Base-by-base conservation (phyloP, 345 rosid genomes). In the Citrus maxima region DNA sequence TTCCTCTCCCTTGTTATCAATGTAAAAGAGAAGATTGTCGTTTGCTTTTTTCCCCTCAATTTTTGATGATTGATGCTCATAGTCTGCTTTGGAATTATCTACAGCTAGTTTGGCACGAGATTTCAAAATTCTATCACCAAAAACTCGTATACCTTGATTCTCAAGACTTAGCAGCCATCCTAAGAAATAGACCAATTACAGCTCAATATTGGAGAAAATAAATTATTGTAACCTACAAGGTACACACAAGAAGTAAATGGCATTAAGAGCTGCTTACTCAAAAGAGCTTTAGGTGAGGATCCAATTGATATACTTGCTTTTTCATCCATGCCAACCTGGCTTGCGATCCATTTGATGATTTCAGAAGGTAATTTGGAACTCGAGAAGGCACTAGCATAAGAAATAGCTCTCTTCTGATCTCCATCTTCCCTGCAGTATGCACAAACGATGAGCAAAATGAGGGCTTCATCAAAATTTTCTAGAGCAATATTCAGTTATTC, bases 281-380 rank as follows among this genome's bases (percentile, higher is more conserved):
- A 71, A 46, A 90, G 86, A 73, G 88, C 85, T 80, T 68, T 87
- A 67, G 93, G 90, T 7, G 91, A 87, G 49, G 88, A 86, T 75
- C 79, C 84, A 10, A 34, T 46, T 30, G 81, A 75, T 75, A 63
- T 24, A 60, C 70, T 74, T 21, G 82, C 81, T 74, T 80, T 82
- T 21, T 84, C 87, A 55, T 80, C 87, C 30, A 55, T 32, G 58
- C 85, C 81, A 70, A 79, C 74, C 80, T 71, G 84, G 82, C 78
- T 77, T 34, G 81, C 56, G 19, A 78, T 62, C 80, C 79, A 73
- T 79, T 81, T 84, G 34, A 81, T 77, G 78, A 88, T 82, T 73
- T 81, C 87, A 37, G 84, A 77, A 72, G 73, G 77, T 58, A 88
- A 72, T 27, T 18, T 59, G 32, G 91, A 88, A 78, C 63, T 78